Evolutionary conservation across 192 early-diverging fungal species (phyloP).

Genomic region (Chytriomyces hyalinus): DNA sequence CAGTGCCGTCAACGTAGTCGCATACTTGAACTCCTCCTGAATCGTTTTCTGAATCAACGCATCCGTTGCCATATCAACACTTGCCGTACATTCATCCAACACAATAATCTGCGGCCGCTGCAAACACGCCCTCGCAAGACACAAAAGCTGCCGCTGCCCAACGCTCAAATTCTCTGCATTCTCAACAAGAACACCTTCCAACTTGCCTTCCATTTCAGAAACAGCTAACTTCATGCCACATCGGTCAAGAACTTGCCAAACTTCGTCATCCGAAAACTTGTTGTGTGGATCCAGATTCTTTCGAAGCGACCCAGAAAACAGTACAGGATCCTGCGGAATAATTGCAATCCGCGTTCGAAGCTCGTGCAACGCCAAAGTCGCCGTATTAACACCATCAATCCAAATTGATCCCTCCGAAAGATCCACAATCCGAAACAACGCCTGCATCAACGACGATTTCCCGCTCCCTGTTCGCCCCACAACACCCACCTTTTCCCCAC

Average conservation of each 20-base stretch:
- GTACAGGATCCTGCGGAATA: conserved; percentile 77
- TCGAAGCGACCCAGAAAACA: conserved; percentile 71
- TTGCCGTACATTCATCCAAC: conserved; percentile 47
- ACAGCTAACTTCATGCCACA: conserved; percentile 63
- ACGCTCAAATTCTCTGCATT: conserved; percentile 45
- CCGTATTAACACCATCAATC: conserved; percentile 12
- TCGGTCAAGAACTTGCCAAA: conserved; percentile 72
- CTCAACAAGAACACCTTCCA: conserved; percentile 73
- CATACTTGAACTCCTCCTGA: not conserved
- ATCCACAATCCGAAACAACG: conserved; percentile 46
- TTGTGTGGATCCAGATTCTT: conserved; percentile 79
- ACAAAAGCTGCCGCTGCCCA: conserved; percentile 62
- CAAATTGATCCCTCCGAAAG: conserved; percentile 46
- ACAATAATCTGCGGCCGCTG: conserved; percentile 32
- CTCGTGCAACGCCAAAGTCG: conserved; percentile 39
- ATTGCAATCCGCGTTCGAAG: conserved; percentile 70
- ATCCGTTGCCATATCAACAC: conserved; percentile 52
- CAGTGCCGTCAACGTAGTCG: too few species aligned
- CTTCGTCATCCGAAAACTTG: conserved; percentile 60
- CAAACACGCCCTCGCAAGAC: conserved; percentile 56
- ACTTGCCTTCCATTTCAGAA: conserved; percentile 48
- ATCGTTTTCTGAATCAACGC: conserved; percentile 28
- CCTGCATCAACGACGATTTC: conserved; percentile 46
- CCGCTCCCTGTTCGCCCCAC: conserved; percentile 52
- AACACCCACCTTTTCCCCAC: conserved; percentile 49